Base-by-base conservation (phyloP, 208 protist genomes). In the Strigomonas culicis region DNA sequence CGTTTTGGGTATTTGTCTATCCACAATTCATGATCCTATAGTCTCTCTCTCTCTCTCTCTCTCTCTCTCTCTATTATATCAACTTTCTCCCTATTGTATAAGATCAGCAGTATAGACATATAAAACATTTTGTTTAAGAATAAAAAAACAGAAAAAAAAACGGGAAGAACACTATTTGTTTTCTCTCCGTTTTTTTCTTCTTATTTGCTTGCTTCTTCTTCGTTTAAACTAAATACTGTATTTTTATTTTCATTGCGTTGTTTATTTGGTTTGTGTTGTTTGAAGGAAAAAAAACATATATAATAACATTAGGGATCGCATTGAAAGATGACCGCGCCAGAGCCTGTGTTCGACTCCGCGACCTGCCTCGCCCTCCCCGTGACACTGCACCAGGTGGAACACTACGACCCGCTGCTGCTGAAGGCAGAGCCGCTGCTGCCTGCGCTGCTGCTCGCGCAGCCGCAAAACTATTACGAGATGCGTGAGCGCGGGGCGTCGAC, bases 381-480 rank as follows among this genome's bases (percentile, higher is more conserved):
- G 28, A 92, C 85, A 1, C 63, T 80, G 0, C 66, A 79, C 30
- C 84, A 96, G 58, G 76, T 96, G 0, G 63, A 61, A 8, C 53
- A 72, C 1, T 94, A 93, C 52, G 77, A 72, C 7, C 77, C 78
- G 27, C 66, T 59, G 6, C 30, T 44, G 28, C 31, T 46, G 7
- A 59, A 59, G 32, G 32, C 63, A 24, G 71, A 74, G 39, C 63
- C 57, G 6, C 61, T 60, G 52, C 41, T 31, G 44, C 73, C 84
- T 2, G 58, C 66, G 15, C 74, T 84, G 31, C 39, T 82, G 15
- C 77, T 82, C 32, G 55, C 73, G 0, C 81, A 92, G 6, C 55
- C n/a, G n/a, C 55, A 59, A 17, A 39, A 39, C 32, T 39, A 39
- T 10, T 39, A 39, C 10, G 32, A 39, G 6, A 13, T 39, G 32